Evolutionary conservation across 73 alveolate species (phyloP), one percentile per base, ranked within the genome.

Genomic region (Paramecium pentaurelia): DNA sequence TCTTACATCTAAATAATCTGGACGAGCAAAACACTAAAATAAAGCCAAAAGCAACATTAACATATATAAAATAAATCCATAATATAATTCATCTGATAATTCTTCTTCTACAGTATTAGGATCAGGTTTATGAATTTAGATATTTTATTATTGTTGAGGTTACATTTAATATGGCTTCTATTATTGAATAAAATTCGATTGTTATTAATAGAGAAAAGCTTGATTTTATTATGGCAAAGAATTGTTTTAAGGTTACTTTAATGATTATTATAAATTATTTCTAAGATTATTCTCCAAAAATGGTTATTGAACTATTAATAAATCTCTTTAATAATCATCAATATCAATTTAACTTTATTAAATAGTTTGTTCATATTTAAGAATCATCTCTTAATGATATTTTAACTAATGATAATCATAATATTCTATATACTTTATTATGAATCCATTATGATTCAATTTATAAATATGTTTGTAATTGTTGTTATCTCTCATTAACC

Each of bases 21-120:
- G 91, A 22, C 91, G 37, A 27, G 91, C 91, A 80, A 80, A 80
- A 80, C 91, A 80, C 49, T 80, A 42, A 80, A 80, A 80, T 27
- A 44, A 32, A 4, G 91, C 45, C 14, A 80, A 80, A 7, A 80
- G 51, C 8, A 49, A 8, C 71, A 40, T 45, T 12, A 80, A 1
- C 16, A 42, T 28, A 80, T 45, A 45, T 49, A 80, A 80, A 9
- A 80, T 42, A 44, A 80, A 80, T 8, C 91, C 91, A 80, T 80
- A 80, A 45, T 80, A 28, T 45, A 80, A 47, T 45, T 80, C 91
- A 45, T 80, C 91, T 20, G 71, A 32, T 80, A 80, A 14, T 80
- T 80, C 30, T 14, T 36, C 75, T 80, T 80, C 6, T 1, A 20
- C 64, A 4, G 14, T 8, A 71, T 25, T 30, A 73, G 64, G 30